Percentiles rank a stretch among this genome's conserved stretches.
Conservation (phyloP, 1,284 basidiomycete species). For the Malassezia restricta region DNA sequence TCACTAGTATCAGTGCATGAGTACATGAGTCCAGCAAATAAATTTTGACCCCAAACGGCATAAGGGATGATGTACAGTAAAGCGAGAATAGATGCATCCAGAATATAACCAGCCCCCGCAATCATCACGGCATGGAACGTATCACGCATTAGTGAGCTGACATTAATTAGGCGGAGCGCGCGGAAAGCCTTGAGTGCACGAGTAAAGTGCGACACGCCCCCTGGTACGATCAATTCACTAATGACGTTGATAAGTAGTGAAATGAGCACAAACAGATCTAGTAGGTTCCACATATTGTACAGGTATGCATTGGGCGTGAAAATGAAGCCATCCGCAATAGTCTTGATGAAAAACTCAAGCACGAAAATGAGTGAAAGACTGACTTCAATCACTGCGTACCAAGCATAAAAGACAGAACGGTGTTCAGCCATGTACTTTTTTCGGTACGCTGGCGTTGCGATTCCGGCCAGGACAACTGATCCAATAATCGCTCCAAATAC, state of each 20-base stretch:
- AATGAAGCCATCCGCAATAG: conserved; percentile 71
- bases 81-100: conserved; percentile 84
- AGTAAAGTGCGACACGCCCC: conserved; percentile 63
- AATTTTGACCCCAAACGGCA: conserved; percentile 90
- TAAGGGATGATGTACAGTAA: conserved; percentile 88
- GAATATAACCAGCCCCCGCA: conserved; percentile 69
- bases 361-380: conserved; percentile 66
- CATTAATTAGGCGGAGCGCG: conserved; percentile 77
- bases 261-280: conserved; percentile 75
- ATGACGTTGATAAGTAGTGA: conserved; percentile 71
- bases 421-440: conserved; percentile 58
- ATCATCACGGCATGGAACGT: conserved; percentile 87
- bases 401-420: conserved; percentile 59
- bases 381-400: conserved; percentile 78
- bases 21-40: conserved; percentile 76
- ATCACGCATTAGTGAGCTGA: conserved; percentile 56
- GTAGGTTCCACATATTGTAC: conserved; percentile 77
- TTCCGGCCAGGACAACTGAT: conserved; percentile 68
- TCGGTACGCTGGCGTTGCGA: conserved; percentile 78
- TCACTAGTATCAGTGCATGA: conserved; percentile 62
- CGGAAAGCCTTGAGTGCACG: conserved; percentile 78
- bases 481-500: conserved; percentile 69
- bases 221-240: conserved; percentile 64
- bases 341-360: conserved; percentile 75
- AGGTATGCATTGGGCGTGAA: conserved; percentile 92